phyloP scores from a whole-genome alignment of 805 yeast species.

The Cyberlindnera mycetangii region DNA sequence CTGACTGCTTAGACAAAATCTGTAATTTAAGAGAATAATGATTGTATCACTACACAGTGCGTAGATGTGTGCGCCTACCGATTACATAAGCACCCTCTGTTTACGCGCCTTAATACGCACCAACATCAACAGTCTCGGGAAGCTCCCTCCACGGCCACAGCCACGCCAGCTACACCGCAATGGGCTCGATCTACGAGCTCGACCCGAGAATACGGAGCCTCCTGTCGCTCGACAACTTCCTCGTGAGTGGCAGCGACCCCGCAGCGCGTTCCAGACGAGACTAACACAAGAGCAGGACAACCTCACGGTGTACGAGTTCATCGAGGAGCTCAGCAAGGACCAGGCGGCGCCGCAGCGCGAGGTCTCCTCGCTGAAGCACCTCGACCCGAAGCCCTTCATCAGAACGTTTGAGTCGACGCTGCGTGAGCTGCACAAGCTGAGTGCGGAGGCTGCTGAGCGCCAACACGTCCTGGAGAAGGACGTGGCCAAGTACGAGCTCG shows the following conservation, averaged over 20 bases:
- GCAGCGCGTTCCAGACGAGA: not conserved
- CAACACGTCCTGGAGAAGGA: conserved; percentile 52
- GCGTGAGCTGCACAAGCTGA: conserved; percentile 61
- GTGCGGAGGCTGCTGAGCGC: conserved; percentile 49
- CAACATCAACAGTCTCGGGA: not conserved
- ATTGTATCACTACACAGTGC: not conserved
- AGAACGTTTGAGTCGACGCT: conserved; percentile 88
- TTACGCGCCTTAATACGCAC: not conserved
- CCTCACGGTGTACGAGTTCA: conserved; percentile 71
- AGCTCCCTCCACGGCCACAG: not conserved
- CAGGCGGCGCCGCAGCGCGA: conserved; percentile 51
- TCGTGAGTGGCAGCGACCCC: conserved; percentile 27
- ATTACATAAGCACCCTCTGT: too few relatives aligned
- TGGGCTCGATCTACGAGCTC: conserved; percentile 51
- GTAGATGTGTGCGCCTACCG: too few relatives aligned
- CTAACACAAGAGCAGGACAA: conserved; percentile 40
- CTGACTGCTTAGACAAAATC: not conserved
- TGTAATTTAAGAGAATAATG: conserved; percentile 2
- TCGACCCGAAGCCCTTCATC: conserved; percentile 93
- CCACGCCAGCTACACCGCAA: conserved; percentile 11
- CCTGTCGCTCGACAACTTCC: conserved; percentile 58
- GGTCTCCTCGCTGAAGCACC: conserved; percentile 44
- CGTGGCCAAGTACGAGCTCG: conserved; percentile 58
- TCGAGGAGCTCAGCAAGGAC: conserved; percentile 73
- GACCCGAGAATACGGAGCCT: conserved; percentile 60